Base-by-base conservation (phyloP, 352 stramenopile genomes). In the Phytophthora pinifolia region DNA sequence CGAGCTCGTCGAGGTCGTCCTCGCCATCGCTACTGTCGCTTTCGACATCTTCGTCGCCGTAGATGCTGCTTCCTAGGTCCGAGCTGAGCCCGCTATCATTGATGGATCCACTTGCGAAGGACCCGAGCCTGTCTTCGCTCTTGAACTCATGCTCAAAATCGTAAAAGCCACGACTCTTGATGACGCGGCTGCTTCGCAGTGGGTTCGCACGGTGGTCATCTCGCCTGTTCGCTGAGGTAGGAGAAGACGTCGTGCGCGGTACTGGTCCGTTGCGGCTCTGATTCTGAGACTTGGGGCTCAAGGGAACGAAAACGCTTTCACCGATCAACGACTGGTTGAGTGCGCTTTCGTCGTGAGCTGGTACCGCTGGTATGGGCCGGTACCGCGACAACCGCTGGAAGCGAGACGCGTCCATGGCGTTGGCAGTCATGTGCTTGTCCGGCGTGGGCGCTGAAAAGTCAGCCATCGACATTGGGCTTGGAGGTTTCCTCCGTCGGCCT, bases 121-220 rank as follows among this genome's bases (percentile, higher is more conserved):
- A 51, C 6, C 66, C 55, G 33, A 38, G 10, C 33, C 47, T 62
- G 37, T 63, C 46, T 17, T 59, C 50, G 9, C 33, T 50, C 20
- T 60, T 65, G 6, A 54, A 15, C 27, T 67, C 65, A 14, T 68
- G 47, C 5, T 83, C 70, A 20, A 89, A 62, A 48, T 87, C 70
- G 46, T 92, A 92, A 42, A 88, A 92, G 0, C 81, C 81, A 27
- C 81, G 71, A 53, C 81, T 92, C 56, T 85, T 85, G 54, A 92
- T 92, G 14, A 88, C 73, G 8, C 81, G 81, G 36, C 77, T 89
- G 44, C 43, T 78, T 46, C 72, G 74, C 14, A 91, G 29, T 42
- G 63, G 30, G 54, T 63, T 61, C 6, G 47, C 13, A 63, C 43
- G 58, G 12, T 34, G 30, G 34, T 46, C 41, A 14, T 8, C 22